Percentiles rank a stretch among this genome's conserved stretches.
Conservation (phyloP, 352 stramenopile genomes). For the Globisporangium mamillatum region DNA sequence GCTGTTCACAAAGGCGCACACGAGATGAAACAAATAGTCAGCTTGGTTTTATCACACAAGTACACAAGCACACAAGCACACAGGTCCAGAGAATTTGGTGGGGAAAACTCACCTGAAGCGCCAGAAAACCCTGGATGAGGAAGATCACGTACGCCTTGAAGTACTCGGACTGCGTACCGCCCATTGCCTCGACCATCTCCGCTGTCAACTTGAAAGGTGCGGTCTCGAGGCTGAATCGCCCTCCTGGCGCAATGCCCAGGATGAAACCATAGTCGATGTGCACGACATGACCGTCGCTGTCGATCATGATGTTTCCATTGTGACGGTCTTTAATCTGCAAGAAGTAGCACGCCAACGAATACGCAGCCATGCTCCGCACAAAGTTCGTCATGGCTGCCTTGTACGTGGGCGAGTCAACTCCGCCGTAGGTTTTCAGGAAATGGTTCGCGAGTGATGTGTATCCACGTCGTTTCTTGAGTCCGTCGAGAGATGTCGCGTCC, state of each 20-base stretch:
- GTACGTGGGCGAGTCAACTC: conserved; percentile 76
- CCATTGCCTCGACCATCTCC: conserved; percentile 98
- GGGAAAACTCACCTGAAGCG: conserved; percentile 77
- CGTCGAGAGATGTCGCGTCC: conserved; percentile 96
- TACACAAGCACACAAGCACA: neutral
- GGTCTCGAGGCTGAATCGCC: conserved; percentile 94
- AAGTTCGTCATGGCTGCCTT: conserved; percentile 97
- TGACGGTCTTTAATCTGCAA: conserved; percentile 98
- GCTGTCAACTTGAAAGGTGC: conserved; percentile 98
- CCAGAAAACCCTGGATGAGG: conserved; percentile 96
- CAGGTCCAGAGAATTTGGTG: neutral
- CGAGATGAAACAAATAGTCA: conserved; percentile 12
- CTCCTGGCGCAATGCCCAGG: conserved; percentile 94
- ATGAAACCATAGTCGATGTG: conserved; percentile 99
- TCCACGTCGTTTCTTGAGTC: conserved; percentile 89
- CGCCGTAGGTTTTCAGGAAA: conserved; percentile 93
- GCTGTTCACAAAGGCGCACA: conserved; percentile 30
- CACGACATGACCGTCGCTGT: conserved; percentile 95
- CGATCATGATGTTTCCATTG: conserved; percentile 99
- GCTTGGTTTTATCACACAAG: neutral
- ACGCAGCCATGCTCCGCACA: conserved; percentile 95
- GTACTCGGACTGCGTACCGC: conserved; percentile 85
- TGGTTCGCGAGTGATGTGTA: conserved; percentile 88
- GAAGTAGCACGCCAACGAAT: conserved; percentile 97
- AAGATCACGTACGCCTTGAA: conserved; percentile 98